A percentile compares a stretch with the other conserved stretches of the same genome.
Conservation (phyloP, 805 yeast genomes). For the Wickerhamiella azymoides region DNA sequence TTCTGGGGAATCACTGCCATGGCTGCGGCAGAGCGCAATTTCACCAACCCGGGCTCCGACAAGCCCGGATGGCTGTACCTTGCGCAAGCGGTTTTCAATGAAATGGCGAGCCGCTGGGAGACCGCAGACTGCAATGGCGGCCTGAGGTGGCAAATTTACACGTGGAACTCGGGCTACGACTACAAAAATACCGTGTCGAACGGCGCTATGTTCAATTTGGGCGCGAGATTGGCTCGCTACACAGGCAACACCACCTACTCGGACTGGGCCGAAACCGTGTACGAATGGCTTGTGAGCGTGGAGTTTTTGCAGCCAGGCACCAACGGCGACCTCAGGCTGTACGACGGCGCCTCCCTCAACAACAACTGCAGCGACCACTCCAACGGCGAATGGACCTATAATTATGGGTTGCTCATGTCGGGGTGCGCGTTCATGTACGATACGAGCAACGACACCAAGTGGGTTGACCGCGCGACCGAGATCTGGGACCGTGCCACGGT, state of each 20-base stretch:
- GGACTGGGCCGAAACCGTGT: conserved; percentile 60
- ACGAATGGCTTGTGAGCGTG: conserved; percentile 54
- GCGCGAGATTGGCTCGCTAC: conserved; percentile 72
- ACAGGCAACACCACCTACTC: conserved; percentile 56
- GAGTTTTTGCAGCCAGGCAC: conserved; percentile 32
- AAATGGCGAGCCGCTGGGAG: conserved; percentile 77
- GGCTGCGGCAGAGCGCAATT: conserved; percentile 74
- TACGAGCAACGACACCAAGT: conserved; percentile 41
- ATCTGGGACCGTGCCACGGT: conserved; percentile 34
- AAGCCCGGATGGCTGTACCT: conserved; percentile 61
- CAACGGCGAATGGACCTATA: conserved; percentile 57
- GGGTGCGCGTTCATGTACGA: conserved; percentile 60
- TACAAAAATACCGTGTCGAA: conserved; percentile 83
- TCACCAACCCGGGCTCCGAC: conserved; percentile 48
- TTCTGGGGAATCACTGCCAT: conserved; percentile 83
- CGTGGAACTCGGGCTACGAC: conserved; percentile 78
- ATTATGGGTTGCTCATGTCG: conserved; percentile 52
- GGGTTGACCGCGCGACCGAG: conserved; percentile 42
- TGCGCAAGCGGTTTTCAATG: conserved; percentile 76
- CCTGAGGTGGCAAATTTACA: conserved; percentile 81
- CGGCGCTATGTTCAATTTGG: conserved; percentile 66
- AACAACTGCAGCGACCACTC: conserved; percentile 37
- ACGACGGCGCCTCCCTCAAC: conserved; percentile 51
- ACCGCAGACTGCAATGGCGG: conserved; percentile 53
- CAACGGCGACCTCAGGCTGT: conserved; percentile 30